Conservation (phyloP, 176 grass and related monocot species). For the Areca catechu region DNA sequence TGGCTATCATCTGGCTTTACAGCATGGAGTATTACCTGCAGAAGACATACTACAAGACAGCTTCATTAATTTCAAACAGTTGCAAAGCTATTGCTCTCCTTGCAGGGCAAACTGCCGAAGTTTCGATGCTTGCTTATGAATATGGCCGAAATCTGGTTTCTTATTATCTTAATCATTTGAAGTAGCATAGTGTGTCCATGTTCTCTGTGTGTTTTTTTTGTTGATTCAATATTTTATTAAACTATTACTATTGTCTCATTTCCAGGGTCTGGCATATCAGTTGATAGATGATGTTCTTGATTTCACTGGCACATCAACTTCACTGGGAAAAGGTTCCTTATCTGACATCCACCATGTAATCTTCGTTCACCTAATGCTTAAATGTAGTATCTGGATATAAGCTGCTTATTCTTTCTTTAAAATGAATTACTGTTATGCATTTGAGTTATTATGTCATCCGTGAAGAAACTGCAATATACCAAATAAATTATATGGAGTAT, state of each 20-base stretch:
- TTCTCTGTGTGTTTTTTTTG: no score
- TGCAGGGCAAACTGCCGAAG: constrained; percentile 83
- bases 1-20: constrained; percentile 21
- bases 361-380: background rate
- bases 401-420: no score
- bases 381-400: no score
- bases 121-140: constrained; percentile 76
- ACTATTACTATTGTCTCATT: background rate
- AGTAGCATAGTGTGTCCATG: no score
- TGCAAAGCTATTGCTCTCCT: constrained; percentile 90
- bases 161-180: background rate
- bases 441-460: no score
- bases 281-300: constrained; percentile 94
- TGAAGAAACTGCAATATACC: no score
- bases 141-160: constrained; percentile 91
- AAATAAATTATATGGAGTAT: no score
- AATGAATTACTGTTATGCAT: no score
- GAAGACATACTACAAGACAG: constrained; percentile 99
- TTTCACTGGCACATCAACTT: constrained; percentile 81
- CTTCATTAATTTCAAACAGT: constrained; percentile 95
- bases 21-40: constrained; percentile 98
- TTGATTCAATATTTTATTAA: no score
- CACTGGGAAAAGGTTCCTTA: constrained; percentile 89
- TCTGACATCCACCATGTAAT: constrained; percentile 92
- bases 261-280: constrained; percentile 92